Evolutionary conservation across 2,329 filamentous ascomycete species (phyloP).

Genomic region (Verticillium tricorpus): DNA sequence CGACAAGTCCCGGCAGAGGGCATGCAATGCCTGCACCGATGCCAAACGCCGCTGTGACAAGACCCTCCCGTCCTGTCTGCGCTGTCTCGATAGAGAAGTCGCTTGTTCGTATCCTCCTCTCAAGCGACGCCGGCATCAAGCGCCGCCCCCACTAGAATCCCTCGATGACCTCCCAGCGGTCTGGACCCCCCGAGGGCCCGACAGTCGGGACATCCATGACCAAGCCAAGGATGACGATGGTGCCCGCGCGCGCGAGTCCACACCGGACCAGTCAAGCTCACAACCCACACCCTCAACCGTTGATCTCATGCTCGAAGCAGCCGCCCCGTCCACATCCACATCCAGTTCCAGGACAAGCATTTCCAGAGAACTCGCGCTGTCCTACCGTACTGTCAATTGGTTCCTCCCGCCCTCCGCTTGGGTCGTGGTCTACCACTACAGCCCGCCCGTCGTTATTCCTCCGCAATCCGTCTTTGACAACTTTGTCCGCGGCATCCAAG

Average conservation of each 20-base stretch:
- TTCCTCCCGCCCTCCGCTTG: not conserved
- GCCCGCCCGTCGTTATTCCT: not conserved
- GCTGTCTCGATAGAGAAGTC: conserved; percentile 6
- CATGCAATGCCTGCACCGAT: conserved; percentile 5
- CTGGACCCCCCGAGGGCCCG: not conserved
- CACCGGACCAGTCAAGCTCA: not conserved
- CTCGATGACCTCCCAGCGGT: not conserved
- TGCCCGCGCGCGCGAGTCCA: not conserved
- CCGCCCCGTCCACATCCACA: not conserved
- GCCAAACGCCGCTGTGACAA: conserved; percentile 8
- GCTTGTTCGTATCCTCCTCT: conserved; percentile 3
- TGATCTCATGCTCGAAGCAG: not conserved
- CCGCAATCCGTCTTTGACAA: not conserved
- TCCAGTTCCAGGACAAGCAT: not conserved
- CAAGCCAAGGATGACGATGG: not conserved
- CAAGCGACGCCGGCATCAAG: not conserved
- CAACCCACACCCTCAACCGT: not conserved
- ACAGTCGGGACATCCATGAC: too few relatives aligned
- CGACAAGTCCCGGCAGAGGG: conserved; percentile 5
- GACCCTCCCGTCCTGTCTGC: conserved; percentile 3
- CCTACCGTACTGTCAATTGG: not conserved
- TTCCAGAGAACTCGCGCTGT: not conserved
- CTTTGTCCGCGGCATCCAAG: conserved; percentile 6
- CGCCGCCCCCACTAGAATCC: not conserved
- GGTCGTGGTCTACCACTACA: not conserved